These are phyloP conservation scores for Claviceps sp. DNA, from an alignment of 2,329 filamentous ascomycete genomes.

Conservation along the genomic window DNA sequence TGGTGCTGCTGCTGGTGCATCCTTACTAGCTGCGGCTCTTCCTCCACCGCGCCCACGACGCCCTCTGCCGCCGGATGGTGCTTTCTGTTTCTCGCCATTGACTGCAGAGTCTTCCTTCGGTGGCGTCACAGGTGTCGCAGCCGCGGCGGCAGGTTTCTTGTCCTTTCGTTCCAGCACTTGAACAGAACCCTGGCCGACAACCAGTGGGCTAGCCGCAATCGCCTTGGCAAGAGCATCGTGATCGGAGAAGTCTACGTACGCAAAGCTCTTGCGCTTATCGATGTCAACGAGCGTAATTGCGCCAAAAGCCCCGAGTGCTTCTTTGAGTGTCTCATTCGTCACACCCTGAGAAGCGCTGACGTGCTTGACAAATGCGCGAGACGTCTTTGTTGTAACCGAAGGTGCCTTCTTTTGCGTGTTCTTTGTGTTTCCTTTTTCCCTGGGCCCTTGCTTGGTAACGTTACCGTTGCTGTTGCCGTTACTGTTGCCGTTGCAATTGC, in stretches of 20 bases:
- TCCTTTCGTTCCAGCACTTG: constrained; percentile 77
- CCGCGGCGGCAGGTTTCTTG: constrained; percentile 23
- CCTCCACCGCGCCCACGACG: constrained; percentile 19
- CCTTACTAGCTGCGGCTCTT: constrained; percentile 6
- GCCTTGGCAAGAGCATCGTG: constrained; percentile 62
- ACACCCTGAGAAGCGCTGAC: constrained; percentile 85
- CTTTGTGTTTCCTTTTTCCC: constrained; percentile 11
- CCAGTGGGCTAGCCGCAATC: constrained; percentile 65
- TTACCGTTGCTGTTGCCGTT: constrained; percentile 4
- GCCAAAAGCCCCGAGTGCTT: constrained; percentile 63
- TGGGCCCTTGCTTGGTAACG: constrained; percentile 7
- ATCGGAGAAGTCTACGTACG: constrained; percentile 78
- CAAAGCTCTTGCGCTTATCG: constrained; percentile 88
- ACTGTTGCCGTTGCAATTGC: background rate
- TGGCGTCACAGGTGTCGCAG: constrained; percentile 7
- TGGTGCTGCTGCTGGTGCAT: background rate
- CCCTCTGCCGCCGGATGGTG: constrained; percentile 14
- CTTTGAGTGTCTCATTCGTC: constrained; percentile 65
- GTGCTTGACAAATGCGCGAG: constrained; percentile 66
- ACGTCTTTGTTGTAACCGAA: constrained; percentile 28
- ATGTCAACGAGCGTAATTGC: constrained; percentile 71
- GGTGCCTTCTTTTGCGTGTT: constrained; percentile 20
- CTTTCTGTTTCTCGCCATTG: constrained; percentile 13
- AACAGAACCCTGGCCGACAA: constrained; percentile 73
- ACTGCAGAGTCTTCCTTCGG: constrained; percentile 2